Conservation (phyloP, 371 early-diverging fungal genomes). For the Haplosporangium sp. region DNA sequence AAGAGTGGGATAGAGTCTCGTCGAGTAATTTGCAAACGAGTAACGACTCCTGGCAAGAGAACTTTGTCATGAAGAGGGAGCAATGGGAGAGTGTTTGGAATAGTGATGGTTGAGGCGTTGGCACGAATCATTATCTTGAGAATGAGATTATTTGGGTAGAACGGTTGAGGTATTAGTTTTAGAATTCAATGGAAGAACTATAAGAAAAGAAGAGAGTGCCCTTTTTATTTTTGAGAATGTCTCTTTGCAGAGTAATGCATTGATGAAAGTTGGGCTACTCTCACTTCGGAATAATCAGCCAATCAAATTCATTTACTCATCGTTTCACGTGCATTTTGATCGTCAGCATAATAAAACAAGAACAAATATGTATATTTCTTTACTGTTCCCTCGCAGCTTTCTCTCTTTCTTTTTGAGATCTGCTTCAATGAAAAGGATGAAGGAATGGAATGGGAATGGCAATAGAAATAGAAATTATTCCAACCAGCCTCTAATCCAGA, state of each 20-base stretch:
- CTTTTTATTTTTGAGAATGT: not conserved
- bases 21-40: constrained; percentile 45
- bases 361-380: no score
- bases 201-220: not conserved
- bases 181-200: no score
- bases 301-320: constrained; percentile 1
- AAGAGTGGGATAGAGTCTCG: constrained; percentile 43
- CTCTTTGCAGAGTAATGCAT: not conserved
- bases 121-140: constrained; percentile 36
- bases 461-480: no score
- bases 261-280: not conserved
- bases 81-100: constrained; percentile 40
- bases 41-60: constrained; percentile 46
- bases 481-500: no score
- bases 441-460: no score
- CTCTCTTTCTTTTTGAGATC: no score
- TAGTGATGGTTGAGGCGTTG: constrained; percentile 32
- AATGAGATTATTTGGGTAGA: not conserved
- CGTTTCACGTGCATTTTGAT: constrained; percentile 7
- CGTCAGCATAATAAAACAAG: no score
- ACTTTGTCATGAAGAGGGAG: constrained; percentile 48
- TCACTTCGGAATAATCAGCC: constrained; percentile 1
- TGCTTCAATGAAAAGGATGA: no score
- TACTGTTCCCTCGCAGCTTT: no score
- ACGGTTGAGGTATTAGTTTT: not conserved